Evolutionary conservation across 2,329 filamentous ascomycete species (phyloP).

Genomic region (Daldinia eschscholtzii): DNA sequence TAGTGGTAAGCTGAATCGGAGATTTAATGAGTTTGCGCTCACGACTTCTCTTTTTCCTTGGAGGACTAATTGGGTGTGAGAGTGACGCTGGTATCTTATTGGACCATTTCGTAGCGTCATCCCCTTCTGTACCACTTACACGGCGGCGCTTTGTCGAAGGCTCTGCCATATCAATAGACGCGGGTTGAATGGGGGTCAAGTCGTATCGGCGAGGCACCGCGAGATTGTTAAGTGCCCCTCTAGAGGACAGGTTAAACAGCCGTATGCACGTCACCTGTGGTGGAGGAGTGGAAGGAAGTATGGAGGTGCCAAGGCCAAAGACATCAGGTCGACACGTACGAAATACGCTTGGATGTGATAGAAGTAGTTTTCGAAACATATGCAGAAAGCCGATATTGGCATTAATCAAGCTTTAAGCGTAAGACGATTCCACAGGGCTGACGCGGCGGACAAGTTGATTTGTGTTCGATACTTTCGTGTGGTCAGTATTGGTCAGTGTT

Average conservation of each 20-base stretch:
- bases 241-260: not conserved
- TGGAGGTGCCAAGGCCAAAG: not conserved
- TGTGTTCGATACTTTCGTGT: slow-evolving; percentile 20
- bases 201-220: not conserved
- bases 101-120: slow-evolving; percentile 14
- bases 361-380: not conserved
- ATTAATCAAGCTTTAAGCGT: slow-evolving; percentile 8
- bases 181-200: not conserved
- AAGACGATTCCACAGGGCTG: slow-evolving; percentile 29
- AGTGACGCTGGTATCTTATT: slow-evolving; percentile 50
- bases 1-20: slow-evolving; percentile 78
- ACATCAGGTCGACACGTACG: not conserved
- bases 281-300: not conserved
- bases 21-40: slow-evolving; percentile 61
- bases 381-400: not conserved
- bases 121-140: slow-evolving; percentile 30
- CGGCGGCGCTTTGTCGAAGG: slow-evolving; percentile 48
- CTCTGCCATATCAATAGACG: slow-evolving; percentile 44
- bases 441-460: slow-evolving; percentile 34
- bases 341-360: not conserved
- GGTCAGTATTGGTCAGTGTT: slow-evolving; percentile 20
- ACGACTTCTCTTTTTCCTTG: slow-evolving; percentile 52
- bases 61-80: slow-evolving; percentile 61
- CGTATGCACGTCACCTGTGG: slow-evolving; percentile 2
- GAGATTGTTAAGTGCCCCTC: not conserved